Percentiles rank a stretch among this genome's conserved stretches.
These are phyloP conservation scores for Sporisorium iseilematis-ciliati DNA, from an alignment of 1,284 basidiomycete species.

Conservation along the genomic window DNA sequence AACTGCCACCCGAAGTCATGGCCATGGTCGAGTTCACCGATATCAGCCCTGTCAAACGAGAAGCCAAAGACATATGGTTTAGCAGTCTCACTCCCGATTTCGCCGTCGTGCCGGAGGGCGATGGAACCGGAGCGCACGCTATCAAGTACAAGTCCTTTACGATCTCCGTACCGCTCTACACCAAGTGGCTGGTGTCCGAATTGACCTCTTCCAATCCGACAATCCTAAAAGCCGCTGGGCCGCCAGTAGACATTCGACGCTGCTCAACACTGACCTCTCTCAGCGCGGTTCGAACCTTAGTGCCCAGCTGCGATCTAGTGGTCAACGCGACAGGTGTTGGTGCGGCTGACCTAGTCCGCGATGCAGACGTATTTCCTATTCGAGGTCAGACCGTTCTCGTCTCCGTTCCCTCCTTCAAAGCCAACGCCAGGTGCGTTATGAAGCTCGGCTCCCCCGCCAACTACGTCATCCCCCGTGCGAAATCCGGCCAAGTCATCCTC, in stretches of 20 bases:
- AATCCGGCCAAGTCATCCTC: constrained; percentile 73
- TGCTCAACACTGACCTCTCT: constrained; percentile 35
- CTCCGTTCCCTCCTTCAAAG: constrained; percentile 75
- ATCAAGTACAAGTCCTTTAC: constrained; percentile 56
- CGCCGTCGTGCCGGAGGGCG: constrained; percentile 16
- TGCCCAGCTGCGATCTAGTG: constrained; percentile 60
- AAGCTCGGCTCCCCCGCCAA: constrained; percentile 37
- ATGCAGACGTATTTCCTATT: constrained; percentile 84
- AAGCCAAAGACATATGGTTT: constrained; percentile 53
- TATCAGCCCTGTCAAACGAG: constrained; percentile 31
- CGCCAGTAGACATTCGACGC: constrained; percentile 45
- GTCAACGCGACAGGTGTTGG: constrained; percentile 73
- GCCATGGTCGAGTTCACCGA: constrained; percentile 55
- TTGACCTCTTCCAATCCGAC: constrained; percentile 22
- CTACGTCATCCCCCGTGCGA: constrained; percentile 75
- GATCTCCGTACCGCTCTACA: constrained; percentile 57
- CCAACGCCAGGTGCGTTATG: constrained; percentile 51
- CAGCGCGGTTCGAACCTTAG: constrained; percentile 19
- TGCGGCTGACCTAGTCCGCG: constrained; percentile 71
- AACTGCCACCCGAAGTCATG: constrained; percentile 47
- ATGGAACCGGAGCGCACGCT: constrained; percentile 25
- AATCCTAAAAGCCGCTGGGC: constrained; percentile 25
- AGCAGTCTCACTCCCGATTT: constrained; percentile 40
- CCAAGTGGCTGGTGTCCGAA: constrained; percentile 52
- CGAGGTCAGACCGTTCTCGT: constrained; percentile 87